phyloP scores from a whole-genome alignment of 768 basidiomycete species.

The Rubroboletus pulcherrimus region DNA sequence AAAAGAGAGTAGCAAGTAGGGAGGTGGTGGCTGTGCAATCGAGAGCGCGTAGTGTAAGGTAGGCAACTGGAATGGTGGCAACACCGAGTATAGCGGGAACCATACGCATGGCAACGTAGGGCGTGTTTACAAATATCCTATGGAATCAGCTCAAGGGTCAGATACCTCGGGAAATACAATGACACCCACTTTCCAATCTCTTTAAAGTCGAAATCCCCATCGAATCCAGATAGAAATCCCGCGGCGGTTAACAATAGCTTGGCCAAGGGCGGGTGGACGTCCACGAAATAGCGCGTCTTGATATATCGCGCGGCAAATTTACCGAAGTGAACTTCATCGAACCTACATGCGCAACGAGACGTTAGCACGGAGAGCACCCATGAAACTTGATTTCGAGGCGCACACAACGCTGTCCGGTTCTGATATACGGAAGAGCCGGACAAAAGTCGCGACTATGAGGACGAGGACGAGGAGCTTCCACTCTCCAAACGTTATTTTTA shows the following conservation, averaged over 20 bases:
- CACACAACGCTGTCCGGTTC: slow-evolving; percentile 91
- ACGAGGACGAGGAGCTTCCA: slow-evolving; percentile 70
- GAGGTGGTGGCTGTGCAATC: slow-evolving; percentile 91
- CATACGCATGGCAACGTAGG: slow-evolving; percentile 96
- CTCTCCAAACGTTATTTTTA: slow-evolving; percentile 66
- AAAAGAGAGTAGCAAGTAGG: slow-evolving; percentile 82
- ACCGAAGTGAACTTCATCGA: slow-evolving; percentile 98
- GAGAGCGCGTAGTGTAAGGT: slow-evolving; percentile 89
- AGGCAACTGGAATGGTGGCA: slow-evolving; percentile 83
- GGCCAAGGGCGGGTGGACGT: slow-evolving; percentile 96
- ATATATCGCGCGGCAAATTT: slow-evolving; percentile 95
- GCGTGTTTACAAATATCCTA: slow-evolving; percentile 81
- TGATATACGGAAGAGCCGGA: slow-evolving; percentile 83
- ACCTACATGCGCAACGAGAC: slow-evolving; percentile 44
- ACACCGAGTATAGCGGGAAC: slow-evolving; percentile 90
- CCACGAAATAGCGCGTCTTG: slow-evolving; percentile 86
- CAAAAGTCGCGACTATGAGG: slow-evolving; percentile 65
- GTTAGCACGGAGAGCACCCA: neutral
- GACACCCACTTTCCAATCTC: slow-evolving; percentile 88
- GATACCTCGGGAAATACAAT: neutral
- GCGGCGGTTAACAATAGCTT: slow-evolving; percentile 93
- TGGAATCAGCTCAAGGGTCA: slow-evolving; percentile 1
- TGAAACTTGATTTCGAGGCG: slow-evolving; percentile 30
- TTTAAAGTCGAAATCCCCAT: slow-evolving; percentile 95
- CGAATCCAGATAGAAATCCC: slow-evolving; percentile 80